Percentiles rank a stretch among this genome's conserved stretches.
Conservation (phyloP, 768 basidiomycete genomes). For the Rhizopogon rudus region DNA sequence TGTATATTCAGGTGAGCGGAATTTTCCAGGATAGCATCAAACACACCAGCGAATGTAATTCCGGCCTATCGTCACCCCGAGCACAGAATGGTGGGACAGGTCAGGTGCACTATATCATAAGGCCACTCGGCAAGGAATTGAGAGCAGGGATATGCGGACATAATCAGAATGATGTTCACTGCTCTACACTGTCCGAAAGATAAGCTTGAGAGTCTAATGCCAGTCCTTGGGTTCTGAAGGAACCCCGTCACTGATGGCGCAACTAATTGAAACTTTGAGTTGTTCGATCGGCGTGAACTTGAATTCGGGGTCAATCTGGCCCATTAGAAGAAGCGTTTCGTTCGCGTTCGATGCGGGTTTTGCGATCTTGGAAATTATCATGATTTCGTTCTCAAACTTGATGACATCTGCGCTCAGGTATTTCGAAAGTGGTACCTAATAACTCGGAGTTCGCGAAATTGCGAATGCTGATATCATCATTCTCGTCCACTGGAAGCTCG, state of each 20-base stretch:
- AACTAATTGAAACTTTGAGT: constrained; percentile 17
- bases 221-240: constrained; percentile 50
- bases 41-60: no score
- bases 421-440: not conserved
- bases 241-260: constrained; percentile 71
- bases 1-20: no score
- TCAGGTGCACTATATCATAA: no score
- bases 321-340: constrained; percentile 35
- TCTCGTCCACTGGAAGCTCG: constrained; percentile 66
- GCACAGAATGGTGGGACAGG: no score
- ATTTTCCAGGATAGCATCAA: no score
- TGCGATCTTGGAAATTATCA: constrained; percentile 93
- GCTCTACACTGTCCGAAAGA: no score
- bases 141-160: no score
- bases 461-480: constrained; percentile 93
- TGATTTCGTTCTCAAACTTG: constrained; percentile 64
- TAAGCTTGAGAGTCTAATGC: no score
- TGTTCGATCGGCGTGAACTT: constrained; percentile 88
- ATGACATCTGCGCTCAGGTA: not conserved
- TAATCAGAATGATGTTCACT: no score
- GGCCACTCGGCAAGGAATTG: no score
- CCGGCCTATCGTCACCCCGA: no score
- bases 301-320: constrained; percentile 67
- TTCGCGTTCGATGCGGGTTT: constrained; percentile 92
- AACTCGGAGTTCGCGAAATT: constrained; percentile 67